These are phyloP conservation scores for Lumnitzera littorea DNA, from an alignment of 345 rosid genomes.

Conservation along the genomic window DNA sequence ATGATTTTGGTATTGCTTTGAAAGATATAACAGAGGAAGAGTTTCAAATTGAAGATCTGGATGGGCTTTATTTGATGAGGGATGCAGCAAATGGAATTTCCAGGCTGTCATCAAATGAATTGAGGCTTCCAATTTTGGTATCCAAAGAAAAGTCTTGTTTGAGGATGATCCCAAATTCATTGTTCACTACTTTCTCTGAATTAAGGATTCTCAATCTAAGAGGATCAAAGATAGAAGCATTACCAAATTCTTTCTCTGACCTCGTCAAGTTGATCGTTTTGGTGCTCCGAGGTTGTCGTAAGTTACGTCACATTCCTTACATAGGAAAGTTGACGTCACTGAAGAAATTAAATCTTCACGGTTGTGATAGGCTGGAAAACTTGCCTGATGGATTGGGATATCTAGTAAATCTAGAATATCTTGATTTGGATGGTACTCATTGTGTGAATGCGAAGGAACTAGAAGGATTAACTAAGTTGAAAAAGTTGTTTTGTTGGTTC, in stretches of 20 bases:
- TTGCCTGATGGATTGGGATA: slow-evolving; percentile 15
- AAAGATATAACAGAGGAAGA: no score
- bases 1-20: no score
- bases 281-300: accelerated
- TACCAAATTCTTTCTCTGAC: slow-evolving; percentile 12
- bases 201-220: neutral
- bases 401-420: slow-evolving; percentile 11
- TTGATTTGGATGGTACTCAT: neutral
- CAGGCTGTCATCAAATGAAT: neutral
- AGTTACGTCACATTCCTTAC: neutral
- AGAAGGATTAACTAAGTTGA: no score
- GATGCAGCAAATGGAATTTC: neutral
- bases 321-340: neutral
- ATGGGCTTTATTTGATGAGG: neutral
- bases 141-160: accelerated
- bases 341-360: slow-evolving; percentile 4
- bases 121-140: neutral
- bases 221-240: accelerated
- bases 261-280: slow-evolving; percentile 10
- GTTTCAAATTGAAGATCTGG: neutral
- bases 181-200: neutral
- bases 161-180: neutral
- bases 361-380: neutral
- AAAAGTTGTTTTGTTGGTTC: no score
- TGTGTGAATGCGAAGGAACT: no score